Percentiles rank a stretch among this genome's conserved stretches.
phyloP scores from a whole-genome alignment of 192 early-diverging fungal genomes.

The Borealophlyctis nickersoniae region DNA sequence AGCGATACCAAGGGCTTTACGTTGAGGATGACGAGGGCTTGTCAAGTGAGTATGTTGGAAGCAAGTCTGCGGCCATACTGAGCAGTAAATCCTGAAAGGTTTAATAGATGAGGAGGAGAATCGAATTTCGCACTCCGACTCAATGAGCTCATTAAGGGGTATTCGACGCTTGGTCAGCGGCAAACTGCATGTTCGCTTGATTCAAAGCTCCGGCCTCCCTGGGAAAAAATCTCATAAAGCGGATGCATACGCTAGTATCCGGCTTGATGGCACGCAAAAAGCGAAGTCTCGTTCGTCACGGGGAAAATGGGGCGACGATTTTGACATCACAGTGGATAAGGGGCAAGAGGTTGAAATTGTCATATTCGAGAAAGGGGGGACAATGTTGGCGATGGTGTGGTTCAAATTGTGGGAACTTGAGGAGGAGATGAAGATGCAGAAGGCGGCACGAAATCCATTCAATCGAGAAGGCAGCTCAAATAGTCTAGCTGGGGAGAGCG shows the following conservation, averaged over 20 bases:
- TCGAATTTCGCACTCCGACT: too few species aligned
- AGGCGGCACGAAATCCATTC: constrained; percentile 29
- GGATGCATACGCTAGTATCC: constrained; percentile 74
- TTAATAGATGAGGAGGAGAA: too few species aligned
- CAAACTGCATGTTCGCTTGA: constrained; percentile 33
- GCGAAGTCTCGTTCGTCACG: constrained; percentile 63
- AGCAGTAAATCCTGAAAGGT: too few species aligned
- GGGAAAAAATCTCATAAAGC: constrained; percentile 52
- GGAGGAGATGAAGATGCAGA: constrained; percentile 57
- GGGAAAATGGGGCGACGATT: constrained; percentile 80
- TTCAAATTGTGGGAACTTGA: constrained; percentile 90
- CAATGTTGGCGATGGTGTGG: constrained; percentile 86
- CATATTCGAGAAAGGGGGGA: constrained; percentile 75
- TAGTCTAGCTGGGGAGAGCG: too few species aligned
- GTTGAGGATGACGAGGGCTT: constrained; percentile 67
- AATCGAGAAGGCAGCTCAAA: too few species aligned
- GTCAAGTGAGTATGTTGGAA: too few species aligned
- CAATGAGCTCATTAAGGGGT: constrained; percentile 39
- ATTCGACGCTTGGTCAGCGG: constrained; percentile 37
- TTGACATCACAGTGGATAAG: constrained; percentile 84
- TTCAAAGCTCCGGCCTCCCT: constrained; percentile 35
- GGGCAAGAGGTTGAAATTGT: constrained; percentile 90
- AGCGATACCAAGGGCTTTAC: constrained; percentile 84
- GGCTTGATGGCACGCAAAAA: constrained; percentile 77
- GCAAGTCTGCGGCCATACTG: too few species aligned